These are phyloP conservation scores for Metschnikowia kofuensis DNA, from an alignment of 805 yeast species.

Conservation along the genomic window DNA sequence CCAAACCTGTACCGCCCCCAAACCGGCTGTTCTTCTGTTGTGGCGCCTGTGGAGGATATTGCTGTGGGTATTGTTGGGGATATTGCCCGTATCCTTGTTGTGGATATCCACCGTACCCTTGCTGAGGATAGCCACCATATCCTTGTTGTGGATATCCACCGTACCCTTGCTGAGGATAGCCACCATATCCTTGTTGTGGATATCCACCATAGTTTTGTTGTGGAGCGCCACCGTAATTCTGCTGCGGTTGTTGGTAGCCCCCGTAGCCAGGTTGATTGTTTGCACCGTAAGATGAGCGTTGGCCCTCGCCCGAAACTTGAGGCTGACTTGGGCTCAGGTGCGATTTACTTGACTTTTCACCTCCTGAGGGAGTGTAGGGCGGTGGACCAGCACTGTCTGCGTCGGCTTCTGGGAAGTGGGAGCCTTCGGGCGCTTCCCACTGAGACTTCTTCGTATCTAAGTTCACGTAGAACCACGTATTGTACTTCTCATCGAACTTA, in stretches of 20 bases:
- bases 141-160: slow-evolving; percentile 3
- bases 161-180: neutral
- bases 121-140: neutral
- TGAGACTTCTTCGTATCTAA: slow-evolving; percentile 71
- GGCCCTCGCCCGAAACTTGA: slow-evolving; percentile 1
- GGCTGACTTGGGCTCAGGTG: neutral
- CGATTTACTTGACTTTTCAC: neutral
- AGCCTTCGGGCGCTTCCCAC: slow-evolving; percentile 82
- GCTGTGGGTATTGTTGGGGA: slow-evolving; percentile 22
- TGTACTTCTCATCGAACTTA: slow-evolving; percentile 65
- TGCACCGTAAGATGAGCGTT: slow-evolving; percentile 1
- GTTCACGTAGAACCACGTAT: slow-evolving; percentile 80
- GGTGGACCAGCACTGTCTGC: slow-evolving; percentile 41
- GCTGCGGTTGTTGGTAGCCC: slow-evolving; percentile 6
- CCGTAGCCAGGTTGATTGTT: slow-evolving; percentile 1
- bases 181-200: slow-evolving; percentile 2
- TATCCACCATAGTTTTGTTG: neutral
- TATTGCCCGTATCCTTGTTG: slow-evolving; percentile 30
- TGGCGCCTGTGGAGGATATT: slow-evolving; percentile 26
- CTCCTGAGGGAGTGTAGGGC: slow-evolving; percentile 27
- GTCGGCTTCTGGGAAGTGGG: slow-evolving; percentile 32
- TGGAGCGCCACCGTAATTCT: slow-evolving; percentile 5
- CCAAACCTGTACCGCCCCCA: slow-evolving; percentile 42
- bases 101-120: slow-evolving; percentile 1
- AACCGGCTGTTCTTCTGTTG: slow-evolving; percentile 25